Base-by-base conservation (phyloP, 129 eudicot species). In the Chrysanthemum makinoi region DNA sequence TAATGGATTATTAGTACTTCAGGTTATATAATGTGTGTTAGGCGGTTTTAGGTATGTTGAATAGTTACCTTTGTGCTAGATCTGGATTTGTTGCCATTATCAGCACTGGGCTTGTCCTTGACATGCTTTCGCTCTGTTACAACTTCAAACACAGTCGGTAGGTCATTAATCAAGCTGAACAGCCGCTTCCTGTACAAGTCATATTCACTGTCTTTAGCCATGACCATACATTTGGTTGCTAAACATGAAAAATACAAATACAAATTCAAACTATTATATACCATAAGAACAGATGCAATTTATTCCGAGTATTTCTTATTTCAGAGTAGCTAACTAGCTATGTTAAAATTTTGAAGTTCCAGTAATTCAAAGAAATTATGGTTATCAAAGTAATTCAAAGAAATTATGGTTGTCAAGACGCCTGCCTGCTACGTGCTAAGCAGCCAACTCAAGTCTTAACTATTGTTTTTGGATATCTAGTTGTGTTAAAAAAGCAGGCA, bases 71-170 rank as follows among this genome's bases (percentile, higher is more conserved):
- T 85, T 53, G 86, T 81, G 84, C 81, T 85, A 70, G 75, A 66
- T 75, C 81, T 78, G 60, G 95, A 83, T 79, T 85, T 88, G 83
- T 84, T 88, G 43, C 95, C 91, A 19, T 83, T 79, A 44, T 88
- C 95, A 12, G 77, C 73, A 19, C 60, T 80, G 33, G 90, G 85
- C 65, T 88, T 88, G 81, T 85, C 95, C 50, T 81, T 88, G 22
- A 76, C 67, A 46, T 81, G 86, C 68, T 83, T 88, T 70, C 86
- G 74, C 59, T 83, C 95, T 12, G 91, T 83, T 49, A 88, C 86
- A 0, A 83, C 91, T 85, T 88, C 91, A 73, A 85, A 88, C 48
- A 85, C 88, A 0, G 91, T 88, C 5, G 91, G 95, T 24, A 80
- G 81, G n/a, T 88, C 91, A 43, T 88, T 88, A 65, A 88, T 83